phyloP scores from a whole-genome alignment of 176 grass and related monocot species.

The Carex littledalei region DNA sequence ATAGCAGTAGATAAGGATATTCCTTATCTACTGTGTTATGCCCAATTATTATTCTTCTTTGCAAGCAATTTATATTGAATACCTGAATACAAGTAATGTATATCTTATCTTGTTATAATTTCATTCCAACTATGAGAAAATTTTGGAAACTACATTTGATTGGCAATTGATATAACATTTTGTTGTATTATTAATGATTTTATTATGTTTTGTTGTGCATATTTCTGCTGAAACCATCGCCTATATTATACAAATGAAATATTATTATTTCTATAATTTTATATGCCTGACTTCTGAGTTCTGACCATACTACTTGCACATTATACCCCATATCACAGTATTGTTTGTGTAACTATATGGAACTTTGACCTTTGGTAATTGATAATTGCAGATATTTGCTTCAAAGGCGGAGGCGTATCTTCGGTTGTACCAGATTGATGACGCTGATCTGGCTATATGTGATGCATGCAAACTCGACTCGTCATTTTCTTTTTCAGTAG shows the following conservation, averaged over 20 bases:
- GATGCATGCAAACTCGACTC: constrained; percentile 77
- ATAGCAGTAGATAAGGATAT: no score
- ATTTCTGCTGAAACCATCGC: not conserved
- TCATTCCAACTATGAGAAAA: not conserved
- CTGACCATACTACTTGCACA: not conserved
- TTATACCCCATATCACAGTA: not conserved
- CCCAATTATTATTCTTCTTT: not conserved
- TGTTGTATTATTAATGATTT: not conserved
- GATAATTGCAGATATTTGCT: constrained; percentile 62
- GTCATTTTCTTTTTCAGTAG: constrained; percentile 43
- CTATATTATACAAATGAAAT: not conserved
- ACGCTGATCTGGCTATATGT: constrained; percentile 67
- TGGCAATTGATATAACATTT: not conserved
- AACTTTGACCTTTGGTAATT: constrained; percentile 1
- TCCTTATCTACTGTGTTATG: not conserved
- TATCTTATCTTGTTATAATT: not conserved
- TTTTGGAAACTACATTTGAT: not conserved
- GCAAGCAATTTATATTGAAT: not conserved
- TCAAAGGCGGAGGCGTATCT: constrained; percentile 82
- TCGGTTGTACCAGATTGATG: constrained; percentile 52
- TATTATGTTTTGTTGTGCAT: not conserved
- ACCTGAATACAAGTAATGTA: not conserved
- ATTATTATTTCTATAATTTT: not conserved
- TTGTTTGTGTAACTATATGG: not conserved
- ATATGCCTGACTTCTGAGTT: not conserved